Evolutionary conservation across 805 yeast genomes (phyloP), one percentile per base, ranked within the genome.

Genomic region (Sugiyamaella floridensis): DNA sequence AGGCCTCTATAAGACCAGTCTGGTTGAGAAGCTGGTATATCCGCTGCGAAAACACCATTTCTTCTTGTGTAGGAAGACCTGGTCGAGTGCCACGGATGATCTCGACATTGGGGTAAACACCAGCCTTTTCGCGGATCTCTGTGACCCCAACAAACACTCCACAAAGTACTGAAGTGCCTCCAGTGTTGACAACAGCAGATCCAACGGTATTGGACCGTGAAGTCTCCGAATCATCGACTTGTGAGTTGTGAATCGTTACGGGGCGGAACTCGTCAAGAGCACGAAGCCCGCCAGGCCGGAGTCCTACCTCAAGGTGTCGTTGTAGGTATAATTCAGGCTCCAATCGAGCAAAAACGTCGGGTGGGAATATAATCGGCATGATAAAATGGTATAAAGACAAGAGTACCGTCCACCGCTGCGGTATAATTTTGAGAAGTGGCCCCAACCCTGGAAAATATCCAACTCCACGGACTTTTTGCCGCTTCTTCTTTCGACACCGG

Each of bases 291-390:
- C 54, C 51, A 9, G 97, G 96, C 57, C 97, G 81, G 19, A 85
- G 63, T 0, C 93, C 92, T 16, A 81, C 71, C 16, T 84, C 77
- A 14, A 90, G 66, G 66, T 89, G 95, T 63, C 95, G 78, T 64
- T 86, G 85, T 44, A 90, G 73, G 4, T 92, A 85, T 12, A 86
- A 65, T 52, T 88, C 96, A 1, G 97, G 97, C 1, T 95, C 88
- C 40, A 90, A 78, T 49, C 93, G 73, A 1, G 93, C 89, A 43
- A 90, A 72, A 10, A 89, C 88, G 22, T 83, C 85, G 0, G 96
- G 92, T 1, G 93, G 83, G 65, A 89, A 89, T 4, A 79, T 71
- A 37, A 85, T 74, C 12, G 84, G 6, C 18, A 15, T 44, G 29
- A 44, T 15, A 18, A 18, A 10, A 18, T 16, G n/a, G 15, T 15